These are phyloP conservation scores for Clarireedia homoeocarpa DNA, from an alignment of 2,329 filamentous ascomycete genomes.

Conservation along the genomic window DNA sequence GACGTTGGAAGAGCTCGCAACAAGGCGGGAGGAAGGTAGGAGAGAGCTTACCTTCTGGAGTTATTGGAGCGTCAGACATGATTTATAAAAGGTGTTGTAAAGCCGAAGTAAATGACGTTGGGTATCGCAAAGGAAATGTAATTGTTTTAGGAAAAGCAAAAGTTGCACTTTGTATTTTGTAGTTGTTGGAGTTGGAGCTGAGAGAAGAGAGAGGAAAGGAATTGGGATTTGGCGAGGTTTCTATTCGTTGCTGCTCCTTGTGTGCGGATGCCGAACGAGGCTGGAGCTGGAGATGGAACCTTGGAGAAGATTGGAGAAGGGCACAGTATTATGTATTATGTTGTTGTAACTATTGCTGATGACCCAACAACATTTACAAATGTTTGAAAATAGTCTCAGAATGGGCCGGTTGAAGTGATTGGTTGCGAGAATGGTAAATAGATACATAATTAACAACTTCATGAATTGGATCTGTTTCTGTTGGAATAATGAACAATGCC, in stretches of 20 bases:
- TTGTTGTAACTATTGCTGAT: no score
- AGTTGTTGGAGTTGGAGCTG: neutral
- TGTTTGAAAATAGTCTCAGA: no score
- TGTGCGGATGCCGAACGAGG: slow-evolving; percentile 5
- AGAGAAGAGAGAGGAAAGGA: neutral
- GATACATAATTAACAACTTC: no score
- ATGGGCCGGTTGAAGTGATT: no score
- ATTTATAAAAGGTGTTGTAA: neutral
- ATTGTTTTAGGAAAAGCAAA: slow-evolving; percentile 11
- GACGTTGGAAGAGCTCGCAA: neutral
- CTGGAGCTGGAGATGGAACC: slow-evolving; percentile 7
- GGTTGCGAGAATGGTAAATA: no score
- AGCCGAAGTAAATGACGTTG: no score
- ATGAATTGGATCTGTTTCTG: no score
- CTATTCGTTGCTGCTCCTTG: neutral
- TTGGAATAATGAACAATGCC: no score
- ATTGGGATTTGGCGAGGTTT: slow-evolving; percentile 7
- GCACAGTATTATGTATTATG: neutral
- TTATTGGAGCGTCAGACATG: slow-evolving; percentile 19
- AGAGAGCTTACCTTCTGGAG: slow-evolving; percentile 27
- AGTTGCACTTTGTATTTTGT: neutral
- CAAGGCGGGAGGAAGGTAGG: neutral
- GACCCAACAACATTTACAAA: no score
- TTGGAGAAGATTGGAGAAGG: slow-evolving; percentile 8
- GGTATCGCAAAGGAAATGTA: neutral